A percentile compares a stretch with the other conserved stretches of the same genome.
Evolutionary conservation across 805 yeast genomes (phyloP).

Genomic region (Candida stauntonica): DNA sequence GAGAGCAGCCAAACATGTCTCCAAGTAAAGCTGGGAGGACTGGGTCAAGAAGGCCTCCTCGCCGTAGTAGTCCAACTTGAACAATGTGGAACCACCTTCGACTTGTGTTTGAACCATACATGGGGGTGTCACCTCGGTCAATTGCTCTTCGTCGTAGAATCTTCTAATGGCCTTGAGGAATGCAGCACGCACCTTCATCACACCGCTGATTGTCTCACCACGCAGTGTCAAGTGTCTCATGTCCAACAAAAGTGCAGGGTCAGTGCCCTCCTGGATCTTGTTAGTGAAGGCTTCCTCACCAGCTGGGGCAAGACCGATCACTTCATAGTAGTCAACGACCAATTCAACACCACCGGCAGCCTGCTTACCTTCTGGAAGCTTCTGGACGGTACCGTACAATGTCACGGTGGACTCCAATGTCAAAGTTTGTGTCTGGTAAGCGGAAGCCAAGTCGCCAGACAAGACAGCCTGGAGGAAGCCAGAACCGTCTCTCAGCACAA

Average conservation of each 20-base stretch:
- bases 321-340: conserved; percentile 81
- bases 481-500: conserved; percentile 93
- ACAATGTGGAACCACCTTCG: conserved; percentile 97
- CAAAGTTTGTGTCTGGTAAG: conserved; percentile 76
- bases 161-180: conserved; percentile 71
- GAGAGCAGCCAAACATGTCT: conserved; percentile 91
- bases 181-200: conserved; percentile 90
- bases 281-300: conserved; percentile 95
- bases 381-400: conserved; percentile 73
- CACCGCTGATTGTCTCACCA: conserved; percentile 91
- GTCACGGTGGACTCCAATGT: conserved; percentile 85
- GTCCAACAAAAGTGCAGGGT: conserved; percentile 87
- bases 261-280: conserved; percentile 90
- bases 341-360: conserved; percentile 98
- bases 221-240: conserved; percentile 94
- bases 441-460: conserved; percentile 87
- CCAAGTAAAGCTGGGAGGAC: conserved; percentile 93
- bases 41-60: conserved; percentile 96
- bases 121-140: conserved; percentile 95
- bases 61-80: conserved; percentile 90
- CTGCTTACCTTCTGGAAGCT: conserved; percentile 90
- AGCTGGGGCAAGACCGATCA: conserved; percentile 90
- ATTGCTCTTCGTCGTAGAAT: conserved; percentile 66
- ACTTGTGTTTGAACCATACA: conserved; percentile 99
- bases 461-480: conserved; percentile 87